These are phyloP conservation scores for Detonula confervacea DNA, from an alignment of 352 stramenopile species.

Conservation along the genomic window DNA sequence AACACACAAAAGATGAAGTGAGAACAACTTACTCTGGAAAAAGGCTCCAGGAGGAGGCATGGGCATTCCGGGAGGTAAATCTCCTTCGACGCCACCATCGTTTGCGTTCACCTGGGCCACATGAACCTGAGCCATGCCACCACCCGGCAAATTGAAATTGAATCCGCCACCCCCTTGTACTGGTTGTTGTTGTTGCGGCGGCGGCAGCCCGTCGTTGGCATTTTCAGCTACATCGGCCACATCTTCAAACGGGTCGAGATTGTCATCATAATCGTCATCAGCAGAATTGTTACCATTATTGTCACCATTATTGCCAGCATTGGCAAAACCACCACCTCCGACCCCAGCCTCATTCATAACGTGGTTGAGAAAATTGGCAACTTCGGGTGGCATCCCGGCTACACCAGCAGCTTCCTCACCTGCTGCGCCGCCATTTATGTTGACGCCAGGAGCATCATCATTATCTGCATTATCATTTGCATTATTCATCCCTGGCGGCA, in stretches of 20 bases:
- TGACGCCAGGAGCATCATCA: not conserved
- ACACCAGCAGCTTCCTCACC: not conserved
- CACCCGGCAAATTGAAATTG: slow-evolving; percentile 2
- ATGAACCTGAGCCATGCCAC: not conserved
- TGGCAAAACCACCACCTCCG: not conserved
- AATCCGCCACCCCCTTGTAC: not conserved
- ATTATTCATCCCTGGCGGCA: slow-evolving; percentile 4
- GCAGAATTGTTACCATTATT: not conserved
- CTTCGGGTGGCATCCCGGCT: not conserved
- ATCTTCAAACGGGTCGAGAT: not conserved
- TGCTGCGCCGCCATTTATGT: not conserved
- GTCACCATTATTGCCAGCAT: not conserved
- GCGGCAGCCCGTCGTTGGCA: not conserved
- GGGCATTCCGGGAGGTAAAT: not conserved
- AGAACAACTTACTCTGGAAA: slow-evolving; percentile 4
- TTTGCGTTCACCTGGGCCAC: not conserved
- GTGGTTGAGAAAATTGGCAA: slow-evolving; percentile 6
- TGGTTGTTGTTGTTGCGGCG: not conserved
- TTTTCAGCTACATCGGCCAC: not conserved
- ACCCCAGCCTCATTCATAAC: not conserved
- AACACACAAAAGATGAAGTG: not conserved
- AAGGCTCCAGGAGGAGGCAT: not conserved
- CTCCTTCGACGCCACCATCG: not conserved
- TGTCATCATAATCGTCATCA: slow-evolving; percentile 6
- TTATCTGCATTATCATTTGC: no score